Evolutionary conservation across 2,329 filamentous ascomycete genomes (phyloP), one percentile per base, ranked within the genome.

Genomic region (Seiridium unicorne): DNA sequence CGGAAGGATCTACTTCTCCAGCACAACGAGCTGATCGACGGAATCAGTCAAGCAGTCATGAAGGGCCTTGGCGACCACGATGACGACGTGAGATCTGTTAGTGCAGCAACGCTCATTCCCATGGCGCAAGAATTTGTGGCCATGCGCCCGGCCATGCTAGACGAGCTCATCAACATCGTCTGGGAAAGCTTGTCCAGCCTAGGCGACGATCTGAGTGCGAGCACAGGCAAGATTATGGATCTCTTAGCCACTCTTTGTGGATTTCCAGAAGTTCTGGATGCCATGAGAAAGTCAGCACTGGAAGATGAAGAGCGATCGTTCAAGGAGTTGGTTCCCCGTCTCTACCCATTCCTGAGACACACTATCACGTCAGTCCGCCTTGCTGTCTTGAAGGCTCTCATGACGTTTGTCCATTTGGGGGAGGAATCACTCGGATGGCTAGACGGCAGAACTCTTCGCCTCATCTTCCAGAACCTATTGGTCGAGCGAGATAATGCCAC

Each of bases 221-320:
- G 95, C 73, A 99, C 96, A 8, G 95, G 95, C 53, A 96, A 93
- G 60, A 96, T 99, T 58, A 99, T 99, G 96, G 96, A 99, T 73
- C 84, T 99, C 46, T 83, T 99, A 18, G 95, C 96, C 11, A 98
- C 95, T 62, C 86, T 99, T 2, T 99, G 95, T 78, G 90, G 93
- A 64, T 99, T 97, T 78, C 91, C 91, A 0, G 87, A 97, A 76
- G 94, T 98, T 6, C 79, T 99, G 38, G 88, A 94, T 62, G 91
- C 94, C 11, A 99, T 99, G 95, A 96, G 96, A 76, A 79, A 81
- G 36, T 97, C 96, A 59, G 94, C 94, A 6, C 86, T 87, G 6
- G 83, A 90, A 68, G 91, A 97, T 69, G 85, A 92, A 10, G 89
- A 93, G 66, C 89, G 94, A 59, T 97, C 94, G 1, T 99, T 99